Evolutionary conservation across 2,329 filamentous ascomycete genomes (phyloP).

Genomic region (Pseudogymnoascus sp.): DNA sequence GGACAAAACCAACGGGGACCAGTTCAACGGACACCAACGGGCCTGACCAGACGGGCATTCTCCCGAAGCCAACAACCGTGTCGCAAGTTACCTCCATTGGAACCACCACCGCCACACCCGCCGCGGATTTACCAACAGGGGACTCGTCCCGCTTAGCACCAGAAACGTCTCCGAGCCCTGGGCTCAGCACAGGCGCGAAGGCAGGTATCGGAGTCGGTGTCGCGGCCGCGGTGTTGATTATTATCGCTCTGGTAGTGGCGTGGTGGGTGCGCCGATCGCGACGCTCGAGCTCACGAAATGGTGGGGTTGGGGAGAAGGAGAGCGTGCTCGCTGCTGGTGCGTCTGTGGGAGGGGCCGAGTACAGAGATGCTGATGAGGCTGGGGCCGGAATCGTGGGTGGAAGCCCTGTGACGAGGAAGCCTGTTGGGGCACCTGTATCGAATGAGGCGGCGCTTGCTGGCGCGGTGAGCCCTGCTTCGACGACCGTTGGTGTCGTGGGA

Average conservation of each 20-base stretch:
- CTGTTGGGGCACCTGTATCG: neutral
- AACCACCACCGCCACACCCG: neutral
- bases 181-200: neutral
- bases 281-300: neutral
- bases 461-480: neutral
- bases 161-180: neutral
- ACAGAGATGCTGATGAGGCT: slow-evolving; percentile 4
- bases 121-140: neutral
- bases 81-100: neutral
- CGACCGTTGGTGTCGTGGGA: neutral
- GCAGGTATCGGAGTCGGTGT: slow-evolving; percentile 1
- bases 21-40: too few relatives aligned
- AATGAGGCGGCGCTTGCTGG: neutral
- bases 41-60: too few relatives aligned
- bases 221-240: neutral
- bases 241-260: neutral
- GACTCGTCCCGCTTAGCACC: neutral
- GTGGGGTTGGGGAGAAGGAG: neutral
- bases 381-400: neutral
- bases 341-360: neutral
- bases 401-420: neutral
- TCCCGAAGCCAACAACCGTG: neutral
- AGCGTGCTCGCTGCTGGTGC: neutral
- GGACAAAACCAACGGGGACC: too few relatives aligned
- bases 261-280: neutral